These are phyloP conservation scores for Kondoa subrosea DNA, from an alignment of 768 basidiomycete genomes.

Conservation along the genomic window DNA sequence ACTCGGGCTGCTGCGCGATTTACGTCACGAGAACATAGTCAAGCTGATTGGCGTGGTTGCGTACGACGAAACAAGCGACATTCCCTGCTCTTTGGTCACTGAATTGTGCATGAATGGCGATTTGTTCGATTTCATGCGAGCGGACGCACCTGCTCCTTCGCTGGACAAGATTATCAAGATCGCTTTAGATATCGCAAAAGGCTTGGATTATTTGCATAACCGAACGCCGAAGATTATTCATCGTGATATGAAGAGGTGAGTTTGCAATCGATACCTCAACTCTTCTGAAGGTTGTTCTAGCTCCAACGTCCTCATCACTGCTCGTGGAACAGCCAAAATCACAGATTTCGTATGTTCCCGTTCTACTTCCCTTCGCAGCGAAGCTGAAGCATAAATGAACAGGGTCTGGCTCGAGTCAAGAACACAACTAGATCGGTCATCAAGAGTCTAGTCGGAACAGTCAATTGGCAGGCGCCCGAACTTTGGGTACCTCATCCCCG, in stretches of 20 bases:
- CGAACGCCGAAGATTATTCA: constrained; percentile 92
- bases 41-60: constrained; percentile 95
- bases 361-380: not conserved
- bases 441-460: constrained; percentile 94
- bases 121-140: constrained; percentile 92
- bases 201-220: constrained; percentile 82
- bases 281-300: not conserved
- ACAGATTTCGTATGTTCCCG: constrained; percentile 52
- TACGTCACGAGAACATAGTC: constrained; percentile 56
- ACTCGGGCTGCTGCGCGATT: constrained; percentile 27
- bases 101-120: constrained; percentile 97
- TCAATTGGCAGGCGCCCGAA: constrained; percentile 99
- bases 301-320: constrained; percentile 88
- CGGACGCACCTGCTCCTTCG: constrained; percentile 46
- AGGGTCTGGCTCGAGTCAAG: constrained; percentile 84
- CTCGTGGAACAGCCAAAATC: constrained; percentile 82
- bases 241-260: constrained; percentile 84
- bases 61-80: constrained; percentile 41
- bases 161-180: constrained; percentile 44
- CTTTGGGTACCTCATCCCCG: constrained; percentile 92
- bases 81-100: constrained; percentile 95
- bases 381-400: not conserved
- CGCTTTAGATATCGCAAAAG: constrained; percentile 87
- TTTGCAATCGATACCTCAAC: not conserved
- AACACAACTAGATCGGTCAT: constrained; percentile 97